A percentile compares a stretch with the other conserved stretches of the same genome.
Conservation (phyloP, 306 rosid species). For the Cicer bijugum region DNA sequence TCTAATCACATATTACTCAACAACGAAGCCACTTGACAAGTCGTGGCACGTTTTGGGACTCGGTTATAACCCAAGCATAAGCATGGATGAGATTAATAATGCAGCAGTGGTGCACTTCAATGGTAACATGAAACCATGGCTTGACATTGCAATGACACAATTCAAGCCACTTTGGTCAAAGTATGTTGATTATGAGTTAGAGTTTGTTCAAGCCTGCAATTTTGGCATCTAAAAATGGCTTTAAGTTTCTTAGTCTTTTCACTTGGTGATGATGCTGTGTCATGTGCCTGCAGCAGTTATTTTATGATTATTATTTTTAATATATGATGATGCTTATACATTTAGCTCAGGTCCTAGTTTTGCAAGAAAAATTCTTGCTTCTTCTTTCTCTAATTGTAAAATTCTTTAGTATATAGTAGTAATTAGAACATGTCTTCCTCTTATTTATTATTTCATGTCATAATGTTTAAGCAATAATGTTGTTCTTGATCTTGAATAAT, state of each 20-base stretch:
- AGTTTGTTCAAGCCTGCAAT: constrained; percentile 86
- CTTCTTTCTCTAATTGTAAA: constrained; percentile 58
- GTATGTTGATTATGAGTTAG: constrained; percentile 76
- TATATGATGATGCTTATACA: constrained; percentile 44
- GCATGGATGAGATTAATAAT: constrained; percentile 73
- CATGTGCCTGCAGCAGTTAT: constrained; percentile 42
- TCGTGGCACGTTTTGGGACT: constrained; percentile 94
- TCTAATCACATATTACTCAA: constrained; percentile 74
- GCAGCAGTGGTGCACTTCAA: constrained; percentile 93
- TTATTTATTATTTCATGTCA: constrained; percentile 43
- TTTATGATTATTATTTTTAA: constrained; percentile 38
- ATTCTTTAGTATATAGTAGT: constrained; percentile 51
- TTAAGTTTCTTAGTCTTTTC: constrained; percentile 17
- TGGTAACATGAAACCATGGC: constrained; percentile 94
- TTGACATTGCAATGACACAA: constrained; percentile 83
- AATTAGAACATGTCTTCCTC: constrained; percentile 44
- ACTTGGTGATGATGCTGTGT: constrained; percentile 41
- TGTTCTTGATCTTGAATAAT: constrained; percentile 36
- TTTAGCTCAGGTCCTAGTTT: constrained; percentile 46
- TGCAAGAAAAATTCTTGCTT: constrained; percentile 51
- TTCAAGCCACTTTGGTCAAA: constrained; percentile 85
- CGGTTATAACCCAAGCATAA: constrained; percentile 86
- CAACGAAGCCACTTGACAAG: constrained; percentile 82
- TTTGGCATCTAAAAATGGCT: constrained; percentile 62
- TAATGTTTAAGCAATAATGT: constrained; percentile 48